Base-by-base conservation (phyloP, 2,329 filamentous ascomycete genomes). In the Thielaviopsis euricoi region DNA sequence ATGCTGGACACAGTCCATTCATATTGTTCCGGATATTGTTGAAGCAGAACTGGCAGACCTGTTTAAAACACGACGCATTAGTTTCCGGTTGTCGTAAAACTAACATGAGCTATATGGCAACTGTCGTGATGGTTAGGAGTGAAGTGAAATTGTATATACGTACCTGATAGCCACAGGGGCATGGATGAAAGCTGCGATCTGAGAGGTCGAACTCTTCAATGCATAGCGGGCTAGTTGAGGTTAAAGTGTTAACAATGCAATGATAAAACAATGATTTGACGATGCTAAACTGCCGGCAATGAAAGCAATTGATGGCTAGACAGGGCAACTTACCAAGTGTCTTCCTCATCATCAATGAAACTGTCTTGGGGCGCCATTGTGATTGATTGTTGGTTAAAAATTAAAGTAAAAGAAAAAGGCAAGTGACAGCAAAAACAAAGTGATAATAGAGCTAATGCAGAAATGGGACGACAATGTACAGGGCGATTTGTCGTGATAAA, bases 21-120 rank as follows among this genome's bases (percentile, higher is more conserved):
- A 95, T 89, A 66, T 96, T 96, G 65, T 87, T 95, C 73, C 94
- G 95, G 70, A 98, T 94, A 70, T 97, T 98, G 73, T 98, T 96
- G 76, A 91, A 98, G 74, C 93, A 98, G 73, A 98, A 98, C 76
- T 98, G 94, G 72, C 93, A 98, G 70, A 98, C 91, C 90, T 96
- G 51, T n/a, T 43, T 13, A 10, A 40, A 6, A 25, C 25, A 48
- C 0, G 21, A 33, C 5, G 6, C 6, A 33, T 21, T 48, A 52
- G 19, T 26, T 53, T 13, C 9, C 23, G n/a, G 22, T 9, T 13
- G 29, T n/a, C 13, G 13, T 21, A 37, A 40, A 6, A 25, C 6
- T 2, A 12, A 17, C 13, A 10, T 21, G 3, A 9, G n/a, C n/a
- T 21, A 1, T 19, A 48, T 48, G n/a, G 43, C 43, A 21, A 48